Base-by-base conservation (phyloP, 2,329 filamentous ascomycete genomes). In the Emmonsiellopsis sp. region DNA sequence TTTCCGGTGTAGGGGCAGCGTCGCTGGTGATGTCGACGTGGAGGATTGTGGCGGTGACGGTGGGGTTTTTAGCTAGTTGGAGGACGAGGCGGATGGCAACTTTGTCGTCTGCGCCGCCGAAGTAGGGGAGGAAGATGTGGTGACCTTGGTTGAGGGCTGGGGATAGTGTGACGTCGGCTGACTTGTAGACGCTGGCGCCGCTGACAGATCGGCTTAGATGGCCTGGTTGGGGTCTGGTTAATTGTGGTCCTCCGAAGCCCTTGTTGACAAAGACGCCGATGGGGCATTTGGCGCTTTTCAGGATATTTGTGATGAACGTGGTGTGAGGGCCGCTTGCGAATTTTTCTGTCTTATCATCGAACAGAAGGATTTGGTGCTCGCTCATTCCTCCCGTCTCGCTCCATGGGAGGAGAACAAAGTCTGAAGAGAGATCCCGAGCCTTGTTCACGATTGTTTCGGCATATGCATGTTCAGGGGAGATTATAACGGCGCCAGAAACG, bases 361-460 rank as follows among this genome's bases (percentile, higher is more conserved):
- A 67, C 5, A 78, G 73, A 4, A 74, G 69, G 37, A 62, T 77
- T 68, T 65, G 74, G 41, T 83, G 79, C 57, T 96, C 90, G 7
- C 79, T 80, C 61, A 92, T 79, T 56, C 81, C 82, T 10, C 89
- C 89, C 0, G 84, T 85, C 61, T 94, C 87, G 61, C 86, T 92
- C 92, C 93, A 97, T 0, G 92, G 92, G 5, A 97, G 79, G 3
- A 97, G 76, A 5, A 95, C 77, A 30, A 92, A 79, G 62, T 92
- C 87, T 0, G 86, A 83, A 1, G 74, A 75, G 11, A 87, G 80
- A 54, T 90, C 83, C 4, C 82, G 79, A 0, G 86, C 87, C 57
- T 86, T 85, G 30, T 77, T 79, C 37, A 82, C 76, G 7, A 97
- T 75, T 0, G 87, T 88, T 54, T 92, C 87, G 0, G 90, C 84